phyloP scores from a whole-genome alignment of 345 rosid genomes.

The Dovyalis caffra region DNA sequence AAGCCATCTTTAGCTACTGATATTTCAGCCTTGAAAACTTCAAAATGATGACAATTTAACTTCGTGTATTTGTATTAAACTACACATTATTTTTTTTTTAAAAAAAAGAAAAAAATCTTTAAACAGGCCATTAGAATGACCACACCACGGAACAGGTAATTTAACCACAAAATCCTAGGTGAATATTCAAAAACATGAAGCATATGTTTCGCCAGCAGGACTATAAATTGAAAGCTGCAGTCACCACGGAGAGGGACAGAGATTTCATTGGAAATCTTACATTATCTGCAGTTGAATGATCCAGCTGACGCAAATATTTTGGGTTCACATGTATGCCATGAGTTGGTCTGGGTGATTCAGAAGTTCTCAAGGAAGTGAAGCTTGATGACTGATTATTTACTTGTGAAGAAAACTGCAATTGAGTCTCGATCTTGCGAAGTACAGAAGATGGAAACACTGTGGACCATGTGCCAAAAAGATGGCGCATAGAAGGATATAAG shows the following conservation, averaged over 20 bases:
- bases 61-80: not conserved
- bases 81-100: not conserved
- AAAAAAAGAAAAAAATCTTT: no score
- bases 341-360: conserved; percentile 74
- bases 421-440: conserved; percentile 66
- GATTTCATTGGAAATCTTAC: conserved; percentile 48
- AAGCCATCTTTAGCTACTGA: not conserved
- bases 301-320: conserved; percentile 80
- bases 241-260: not conserved
- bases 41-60: not conserved
- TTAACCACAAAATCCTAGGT: not conserved
- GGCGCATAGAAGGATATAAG: conserved; percentile 75
- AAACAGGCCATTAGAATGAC: not conserved
- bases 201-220: not conserved
- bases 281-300: conserved; percentile 57
- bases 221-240: not conserved
- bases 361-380: conserved; percentile 45
- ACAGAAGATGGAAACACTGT: conserved; percentile 71
- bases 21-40: not conserved
- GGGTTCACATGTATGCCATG: conserved; percentile 99
- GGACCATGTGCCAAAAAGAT: conserved; percentile 95
- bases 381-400: conserved; percentile 48
- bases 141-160: not conserved
- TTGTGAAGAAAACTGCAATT: conserved; percentile 59
- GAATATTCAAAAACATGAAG: not conserved